Percentiles rank a stretch among this genome's conserved stretches.
Conservation (phyloP, 1,139 yeast species). For the Saccharomyces pastorianus region DNA sequence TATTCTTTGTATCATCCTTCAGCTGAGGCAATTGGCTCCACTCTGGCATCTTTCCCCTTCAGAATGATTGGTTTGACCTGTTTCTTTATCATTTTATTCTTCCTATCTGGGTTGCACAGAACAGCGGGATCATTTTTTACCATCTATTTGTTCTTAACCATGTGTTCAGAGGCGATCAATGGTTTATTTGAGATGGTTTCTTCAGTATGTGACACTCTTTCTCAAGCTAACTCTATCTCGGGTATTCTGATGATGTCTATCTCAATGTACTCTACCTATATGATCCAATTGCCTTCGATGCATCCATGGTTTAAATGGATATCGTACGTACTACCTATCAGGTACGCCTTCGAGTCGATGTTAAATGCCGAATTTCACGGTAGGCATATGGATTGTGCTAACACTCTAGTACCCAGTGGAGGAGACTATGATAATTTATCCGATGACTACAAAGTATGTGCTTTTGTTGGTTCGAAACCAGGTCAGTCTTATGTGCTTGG, state of each 20-base stretch:
- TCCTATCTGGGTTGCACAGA: constrained; percentile 43
- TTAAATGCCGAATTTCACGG: constrained; percentile 51
- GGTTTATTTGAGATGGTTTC: constrained; percentile 45
- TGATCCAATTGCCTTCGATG: constrained; percentile 52
- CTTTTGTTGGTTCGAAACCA: constrained; percentile 39
- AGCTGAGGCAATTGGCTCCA: constrained; percentile 47
- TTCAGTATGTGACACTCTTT: constrained; percentile 38
- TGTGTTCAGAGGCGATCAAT: constrained; percentile 38
- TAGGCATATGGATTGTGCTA: constrained; percentile 44
- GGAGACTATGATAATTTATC: constrained; percentile 39
- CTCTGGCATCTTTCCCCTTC: constrained; percentile 42
- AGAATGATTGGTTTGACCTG: constrained; percentile 38
- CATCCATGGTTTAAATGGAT: constrained; percentile 63
- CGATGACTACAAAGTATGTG: constrained; percentile 41
- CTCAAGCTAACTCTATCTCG: constrained; percentile 47
- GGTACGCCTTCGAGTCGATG: constrained; percentile 51
- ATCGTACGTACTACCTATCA: constrained; percentile 48
- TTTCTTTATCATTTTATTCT: constrained; percentile 43
- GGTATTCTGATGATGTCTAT: constrained; percentile 43
- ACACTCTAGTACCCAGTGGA: constrained; percentile 43
- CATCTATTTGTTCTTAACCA: constrained; percentile 39
- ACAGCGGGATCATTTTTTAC: constrained; percentile 50
- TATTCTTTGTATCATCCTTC: constrained; percentile 52
- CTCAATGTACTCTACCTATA: constrained; percentile 47
- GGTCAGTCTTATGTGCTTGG: constrained; percentile 41